A percentile compares a stretch with the other conserved stretches of the same genome.
phyloP scores from a whole-genome alignment of 192 early-diverging fungal genomes.

The Coemansia javaensis region DNA sequence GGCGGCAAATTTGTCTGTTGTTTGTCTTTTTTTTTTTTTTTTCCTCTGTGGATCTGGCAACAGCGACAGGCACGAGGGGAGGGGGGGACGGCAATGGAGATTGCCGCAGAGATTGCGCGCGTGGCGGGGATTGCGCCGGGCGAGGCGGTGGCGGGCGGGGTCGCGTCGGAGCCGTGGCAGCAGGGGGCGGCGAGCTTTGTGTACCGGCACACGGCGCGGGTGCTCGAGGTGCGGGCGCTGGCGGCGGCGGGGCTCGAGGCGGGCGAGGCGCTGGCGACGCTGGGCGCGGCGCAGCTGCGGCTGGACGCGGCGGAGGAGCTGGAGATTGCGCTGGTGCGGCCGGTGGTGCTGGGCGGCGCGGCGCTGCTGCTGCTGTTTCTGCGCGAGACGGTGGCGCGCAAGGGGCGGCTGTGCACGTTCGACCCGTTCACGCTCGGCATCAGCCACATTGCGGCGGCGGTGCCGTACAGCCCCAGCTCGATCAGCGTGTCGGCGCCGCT shows the following conservation, averaged over 20 bases:
- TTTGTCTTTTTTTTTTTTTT: neutral
- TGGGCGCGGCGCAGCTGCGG: constrained; percentile 30
- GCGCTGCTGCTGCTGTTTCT: constrained; percentile 21
- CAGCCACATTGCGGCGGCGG: constrained; percentile 5
- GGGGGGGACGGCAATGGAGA: constrained; percentile 17
- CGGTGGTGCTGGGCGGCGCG: constrained; percentile 15
- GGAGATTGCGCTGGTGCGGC: constrained; percentile 19
- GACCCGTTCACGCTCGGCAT: constrained; percentile 32
- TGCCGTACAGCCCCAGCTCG: constrained; percentile 21
- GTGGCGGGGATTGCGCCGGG: constrained; percentile 13
- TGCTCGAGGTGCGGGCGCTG: constrained; percentile 33
- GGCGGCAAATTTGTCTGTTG: neutral
- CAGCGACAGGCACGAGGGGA: no score
- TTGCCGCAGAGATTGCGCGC: constrained; percentile 18
- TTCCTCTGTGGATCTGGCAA: neutral
- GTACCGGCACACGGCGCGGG: constrained; percentile 23
- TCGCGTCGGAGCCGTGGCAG: constrained; percentile 2
- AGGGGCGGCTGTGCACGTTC: constrained; percentile 20
- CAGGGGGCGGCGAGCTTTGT: constrained; percentile 12
- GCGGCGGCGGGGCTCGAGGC: constrained; percentile 2
- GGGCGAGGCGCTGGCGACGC: constrained; percentile 30
- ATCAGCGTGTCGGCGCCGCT: constrained; percentile 28
- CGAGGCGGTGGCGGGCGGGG: constrained; percentile 8
- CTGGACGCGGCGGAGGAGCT: constrained; percentile 17
- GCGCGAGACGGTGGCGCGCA: constrained; percentile 13